Evolutionary conservation across 768 basidiomycete species (phyloP).

Genomic region (Rhizopogon rudus): DNA sequence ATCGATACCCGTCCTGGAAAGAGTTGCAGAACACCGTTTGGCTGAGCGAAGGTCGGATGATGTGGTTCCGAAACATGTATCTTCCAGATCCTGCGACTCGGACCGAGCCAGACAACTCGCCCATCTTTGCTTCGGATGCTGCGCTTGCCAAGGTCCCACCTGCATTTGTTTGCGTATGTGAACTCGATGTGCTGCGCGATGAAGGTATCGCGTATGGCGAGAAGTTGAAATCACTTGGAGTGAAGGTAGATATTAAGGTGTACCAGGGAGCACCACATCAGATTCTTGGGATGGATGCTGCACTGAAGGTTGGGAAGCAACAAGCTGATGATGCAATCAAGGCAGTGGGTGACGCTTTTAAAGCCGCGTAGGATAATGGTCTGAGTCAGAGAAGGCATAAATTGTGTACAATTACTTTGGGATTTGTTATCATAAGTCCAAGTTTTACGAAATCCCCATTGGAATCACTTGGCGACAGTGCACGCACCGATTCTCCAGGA

Average conservation of each 20-base stretch:
- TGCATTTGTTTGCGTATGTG: conserved; percentile 60
- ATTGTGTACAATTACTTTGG: not conserved
- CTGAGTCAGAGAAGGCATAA: not conserved
- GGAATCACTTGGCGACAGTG: no score
- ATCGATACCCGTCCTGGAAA: conserved; percentile 44
- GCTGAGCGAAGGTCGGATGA: conserved; percentile 57
- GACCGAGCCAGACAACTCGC: conserved; percentile 65
- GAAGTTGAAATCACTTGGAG: conserved; percentile 49
- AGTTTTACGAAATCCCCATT: no score
- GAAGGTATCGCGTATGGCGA: conserved; percentile 64
- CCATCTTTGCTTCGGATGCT: conserved; percentile 58
- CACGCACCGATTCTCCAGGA: no score
- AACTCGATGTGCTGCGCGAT: conserved; percentile 60
- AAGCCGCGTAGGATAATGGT: not conserved
- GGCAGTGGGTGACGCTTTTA: conserved; percentile 15
- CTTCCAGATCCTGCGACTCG: conserved; percentile 56
- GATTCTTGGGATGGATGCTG: conserved; percentile 66
- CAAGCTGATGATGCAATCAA: conserved; percentile 16
- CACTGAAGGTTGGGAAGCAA: conserved; percentile 31
- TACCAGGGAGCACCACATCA: conserved; percentile 43
- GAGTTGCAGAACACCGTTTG: conserved; percentile 55
- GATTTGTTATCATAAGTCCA: no score
- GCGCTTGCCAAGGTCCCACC: conserved; percentile 46
- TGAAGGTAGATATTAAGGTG: conserved; percentile 38
- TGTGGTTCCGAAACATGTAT: conserved; percentile 68